A percentile compares a stretch with the other conserved stretches of the same genome.
These are phyloP conservation scores for Colletotrichum sp. DNA, from an alignment of 2,329 filamentous ascomycete species.

Conservation along the genomic window DNA sequence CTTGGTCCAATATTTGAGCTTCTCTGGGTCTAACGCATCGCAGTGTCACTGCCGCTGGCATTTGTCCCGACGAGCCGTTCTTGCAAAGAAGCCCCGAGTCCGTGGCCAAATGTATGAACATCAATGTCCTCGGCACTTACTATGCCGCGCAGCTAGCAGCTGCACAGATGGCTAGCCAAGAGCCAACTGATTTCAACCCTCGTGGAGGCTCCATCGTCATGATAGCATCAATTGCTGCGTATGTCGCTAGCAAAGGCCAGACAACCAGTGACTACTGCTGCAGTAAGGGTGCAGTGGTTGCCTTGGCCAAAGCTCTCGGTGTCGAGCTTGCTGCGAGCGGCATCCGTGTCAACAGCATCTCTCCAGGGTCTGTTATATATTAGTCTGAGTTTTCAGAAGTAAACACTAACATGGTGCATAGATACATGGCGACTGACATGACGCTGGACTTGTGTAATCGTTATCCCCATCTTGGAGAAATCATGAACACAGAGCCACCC, in stretches of 20 bases:
- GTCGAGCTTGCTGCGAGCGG: constrained; percentile 26
- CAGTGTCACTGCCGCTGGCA: constrained; percentile 31
- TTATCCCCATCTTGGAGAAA: constrained; percentile 31
- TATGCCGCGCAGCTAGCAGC: constrained; percentile 39
- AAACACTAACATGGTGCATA: neutral
- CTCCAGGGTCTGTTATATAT: constrained; percentile 31
- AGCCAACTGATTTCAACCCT: constrained; percentile 24
- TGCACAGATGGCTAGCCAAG: constrained; percentile 36
- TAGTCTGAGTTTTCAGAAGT: neutral
- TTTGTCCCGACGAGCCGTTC: constrained; percentile 31
- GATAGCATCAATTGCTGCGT: constrained; percentile 36
- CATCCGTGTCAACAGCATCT: constrained; percentile 37
- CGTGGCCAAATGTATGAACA: constrained; percentile 28
- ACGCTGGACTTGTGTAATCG: constrained; percentile 31
- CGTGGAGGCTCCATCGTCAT: constrained; percentile 34
- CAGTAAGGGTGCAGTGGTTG: constrained; percentile 49
- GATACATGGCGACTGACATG: constrained; percentile 39
- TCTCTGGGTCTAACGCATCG: neutral
- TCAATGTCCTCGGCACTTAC: constrained; percentile 36
- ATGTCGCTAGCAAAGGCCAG: constrained; percentile 33
- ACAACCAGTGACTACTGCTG: constrained; percentile 44
- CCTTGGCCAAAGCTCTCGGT: constrained; percentile 44
- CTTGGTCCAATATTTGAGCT: neutral
- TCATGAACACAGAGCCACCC: constrained; percentile 43
- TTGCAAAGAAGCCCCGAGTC: constrained; percentile 27